Evolutionary conservation across 2,329 filamentous ascomycete genomes (phyloP), one percentile per base, ranked within the genome.

Genomic region (Eurotiales sp.): DNA sequence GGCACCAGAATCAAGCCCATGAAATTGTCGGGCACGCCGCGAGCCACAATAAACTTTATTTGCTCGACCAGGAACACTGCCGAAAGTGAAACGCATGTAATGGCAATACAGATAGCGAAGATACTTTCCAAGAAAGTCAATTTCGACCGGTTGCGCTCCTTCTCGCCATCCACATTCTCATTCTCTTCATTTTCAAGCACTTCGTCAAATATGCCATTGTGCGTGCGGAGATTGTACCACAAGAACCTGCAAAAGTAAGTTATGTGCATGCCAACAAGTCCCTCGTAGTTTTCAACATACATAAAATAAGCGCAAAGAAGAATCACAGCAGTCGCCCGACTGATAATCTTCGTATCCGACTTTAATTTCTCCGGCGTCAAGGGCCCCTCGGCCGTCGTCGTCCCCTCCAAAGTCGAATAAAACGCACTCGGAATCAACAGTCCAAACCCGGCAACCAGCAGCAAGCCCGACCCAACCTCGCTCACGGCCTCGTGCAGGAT

Each of bases 131-230:
- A 84, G 46, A 92, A 71, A 0, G 89, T 93, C 32, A 92, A 79
- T 65, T 89, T 90, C 21, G 76, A 75, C 63, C 86, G 85, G 25
- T 63, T 66, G 1, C 74, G 56, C 56, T 89, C 84, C 57, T 81
- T 74, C 47, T 83, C 73, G 47, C 77, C 76, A 62, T 90, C 86
- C 44, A 75, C 73, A 59, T 90, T 85, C 41, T 78, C 77, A 53
- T 79, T 71, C 64, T 91, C 87, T 60, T 92, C 88, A 23, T 76
- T 71, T 61, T 86, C 81, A 58, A 90, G 85, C 49, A 90, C 80
- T 50, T 84, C 83, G 59, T 88, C 82, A 72, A 88, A 90, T 51
- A 92, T 84, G 54, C 83, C 80, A 63, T 92, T 85, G 65, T 92
- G 87, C 1, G 85, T 87, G 45, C 80, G 80, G n/a, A 85, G 80